Conservation (phyloP, 2,329 filamentous ascomycete genomes). For the Knoxdaviesia capensis region DNA sequence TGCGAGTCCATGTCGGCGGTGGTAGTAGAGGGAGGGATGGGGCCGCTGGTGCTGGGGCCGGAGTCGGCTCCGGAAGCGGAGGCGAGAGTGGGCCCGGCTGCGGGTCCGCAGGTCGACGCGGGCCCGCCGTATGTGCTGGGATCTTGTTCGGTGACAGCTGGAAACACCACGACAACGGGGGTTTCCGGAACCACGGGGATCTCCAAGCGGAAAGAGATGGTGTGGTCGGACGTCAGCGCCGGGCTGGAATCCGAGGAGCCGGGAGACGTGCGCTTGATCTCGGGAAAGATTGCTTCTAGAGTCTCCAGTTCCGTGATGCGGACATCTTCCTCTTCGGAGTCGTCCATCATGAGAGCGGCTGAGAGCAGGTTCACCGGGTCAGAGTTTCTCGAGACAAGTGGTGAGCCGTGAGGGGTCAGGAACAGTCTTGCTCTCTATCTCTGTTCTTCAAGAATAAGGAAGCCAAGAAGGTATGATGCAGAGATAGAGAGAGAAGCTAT, state of each 20-base stretch:
- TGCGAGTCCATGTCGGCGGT: constrained; percentile 19
- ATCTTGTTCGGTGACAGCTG: constrained; percentile 16
- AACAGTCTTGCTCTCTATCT: no score
- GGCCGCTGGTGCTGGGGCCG: neutral
- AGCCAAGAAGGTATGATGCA: no score
- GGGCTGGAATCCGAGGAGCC: constrained; percentile 5
- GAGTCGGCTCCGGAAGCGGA: neutral
- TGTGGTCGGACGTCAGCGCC: constrained; percentile 20
- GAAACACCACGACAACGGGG: constrained; percentile 36
- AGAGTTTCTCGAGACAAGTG: no score
- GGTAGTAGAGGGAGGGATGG: no score
- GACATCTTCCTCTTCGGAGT: constrained; percentile 23
- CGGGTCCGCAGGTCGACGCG: neutral
- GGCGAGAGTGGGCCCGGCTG: constrained; percentile 9
- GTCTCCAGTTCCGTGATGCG: constrained; percentile 39
- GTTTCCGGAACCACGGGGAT: constrained; percentile 33
- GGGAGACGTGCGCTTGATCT: constrained; percentile 22
- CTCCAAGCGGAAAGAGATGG: constrained; percentile 26
- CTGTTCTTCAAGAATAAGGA: no score
- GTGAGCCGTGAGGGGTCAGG: no score
- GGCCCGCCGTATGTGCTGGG: neutral
- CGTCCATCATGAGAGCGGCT: constrained; percentile 12
- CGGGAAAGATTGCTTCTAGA: constrained; percentile 46
- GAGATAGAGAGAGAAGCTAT: no score
- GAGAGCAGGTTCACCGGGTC: no score